Evolutionary conservation across 768 basidiomycete genomes (phyloP), one percentile per base, ranked within the genome.

Genomic region (Trichaptum fuscoviolaceum): DNA sequence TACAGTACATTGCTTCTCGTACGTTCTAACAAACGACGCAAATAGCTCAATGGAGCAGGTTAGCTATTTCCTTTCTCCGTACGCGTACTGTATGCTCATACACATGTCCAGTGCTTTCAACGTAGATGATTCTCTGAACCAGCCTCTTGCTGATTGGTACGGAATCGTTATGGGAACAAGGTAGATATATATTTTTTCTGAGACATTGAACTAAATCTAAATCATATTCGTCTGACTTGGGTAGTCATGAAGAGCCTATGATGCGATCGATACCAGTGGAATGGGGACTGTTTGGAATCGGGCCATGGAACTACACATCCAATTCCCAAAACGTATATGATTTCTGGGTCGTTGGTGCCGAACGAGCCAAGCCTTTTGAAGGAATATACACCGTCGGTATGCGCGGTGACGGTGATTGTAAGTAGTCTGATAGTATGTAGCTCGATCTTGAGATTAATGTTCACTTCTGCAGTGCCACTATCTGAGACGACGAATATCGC

Each of bases 151-250:
- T 3, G 84, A 90, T 69, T 78, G 77, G 65, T 89, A 85, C 74
- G 89, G 86, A 25, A 81, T 90, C 59, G 88, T 86, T 36, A 90
- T 90, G 87, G 87, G 89, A 61, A 89, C 89, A 1, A 87, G 83
- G 84, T 81, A 20, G 74, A 65, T 58, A 23, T 7, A 58, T 30
- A 15, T 6, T n/a, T 64, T 8, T 23, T 20, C 23, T 65, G 8
- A 18, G 2, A 42, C 24, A n/a, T 61, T 23, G 36, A 18, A 17
- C 30, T 62, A 35, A 34, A 26, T 25, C 57, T 4, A n/a, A 57
- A 64, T 57, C 52, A 63, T 12, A 27, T 58, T 58, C 27, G 5
- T 35, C 17, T 42, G 42, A 12, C 42, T 6, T n/a, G n/a, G 30
- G 20, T 35, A 84, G 85, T 75, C 87, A 90, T 71, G 85, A 91